These are phyloP conservation scores for Lactarius quietus DNA, from an alignment of 768 basidiomycete genomes.

Conservation along the genomic window DNA sequence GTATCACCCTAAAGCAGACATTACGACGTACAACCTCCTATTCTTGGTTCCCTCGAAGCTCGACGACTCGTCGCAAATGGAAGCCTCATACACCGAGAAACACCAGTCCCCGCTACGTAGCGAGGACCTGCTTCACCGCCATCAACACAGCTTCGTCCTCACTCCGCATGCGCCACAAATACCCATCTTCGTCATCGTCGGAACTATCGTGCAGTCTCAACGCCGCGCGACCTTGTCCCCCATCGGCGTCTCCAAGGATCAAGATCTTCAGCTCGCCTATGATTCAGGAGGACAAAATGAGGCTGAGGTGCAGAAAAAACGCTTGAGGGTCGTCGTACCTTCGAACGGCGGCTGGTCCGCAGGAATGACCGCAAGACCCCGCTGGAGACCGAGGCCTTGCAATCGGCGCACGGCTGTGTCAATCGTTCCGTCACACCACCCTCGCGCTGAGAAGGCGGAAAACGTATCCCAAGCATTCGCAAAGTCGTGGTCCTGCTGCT, in stretches of 20 bases:
- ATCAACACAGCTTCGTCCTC: constrained; percentile 42
- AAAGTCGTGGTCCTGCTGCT: constrained; percentile 42
- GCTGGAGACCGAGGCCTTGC: constrained; percentile 41
- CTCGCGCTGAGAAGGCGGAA: constrained; percentile 44
- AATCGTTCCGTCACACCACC: constrained; percentile 63
- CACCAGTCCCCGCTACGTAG: constrained; percentile 20
- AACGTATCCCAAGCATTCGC: constrained; percentile 54
- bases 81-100: not conserved
- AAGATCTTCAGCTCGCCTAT: constrained; percentile 67
- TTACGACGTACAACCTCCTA: not conserved
- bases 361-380: constrained; percentile 47
- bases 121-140: constrained; percentile 44
- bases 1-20: not conserved
- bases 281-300: no score
- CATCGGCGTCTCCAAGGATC: constrained; percentile 32
- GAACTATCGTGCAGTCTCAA: constrained; percentile 54
- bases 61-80: not conserved
- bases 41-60: not conserved
- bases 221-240: constrained; percentile 33
- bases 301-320: not conserved
- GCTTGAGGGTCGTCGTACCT: constrained; percentile 39
- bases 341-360: constrained; percentile 55
- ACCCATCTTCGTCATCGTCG: constrained; percentile 56
- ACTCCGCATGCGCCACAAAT: constrained; percentile 67
- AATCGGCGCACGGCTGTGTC: constrained; percentile 53